Base-by-base conservation (phyloP, 352 stramenopile species). In the Globisporangium viniferum region DNA sequence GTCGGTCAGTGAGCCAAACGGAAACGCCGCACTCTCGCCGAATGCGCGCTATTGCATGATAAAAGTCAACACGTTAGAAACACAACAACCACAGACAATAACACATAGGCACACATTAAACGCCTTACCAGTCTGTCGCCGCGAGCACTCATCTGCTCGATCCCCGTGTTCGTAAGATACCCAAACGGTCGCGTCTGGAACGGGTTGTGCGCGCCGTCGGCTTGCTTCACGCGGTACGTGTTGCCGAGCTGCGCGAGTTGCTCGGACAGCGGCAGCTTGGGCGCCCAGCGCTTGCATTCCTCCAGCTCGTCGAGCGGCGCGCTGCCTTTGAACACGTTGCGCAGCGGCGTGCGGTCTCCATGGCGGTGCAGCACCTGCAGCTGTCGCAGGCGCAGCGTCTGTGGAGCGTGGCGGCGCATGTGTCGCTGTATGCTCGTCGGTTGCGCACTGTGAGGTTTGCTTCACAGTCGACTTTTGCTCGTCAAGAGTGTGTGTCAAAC, bases 351-450 rank as follows among this genome's bases (percentile, higher is more conserved):
- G 53, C 87, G 87, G 73, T 95, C 87, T 14, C 87, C 87, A 67
- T 95, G 87, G 49, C 87, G 87, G 60, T 93, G 87, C 41, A 92
- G 69, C 59, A 95, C 73, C 66, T 95, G 87, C 67, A 95, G 67
- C 70, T 93, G 87, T 20, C 84, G 85, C 59, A 95, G 74, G 53
- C 75, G 75, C 62, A 89, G 60, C 44, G 56, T 12, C 29, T 20
- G 4, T 9, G 53, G 33, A 0, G n/a, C 9, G 48, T 27, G 55
- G 33, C 9, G 55, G 35, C 73, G 77, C 77, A 18, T 54, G 53
- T 41, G 51, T 20, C 14, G 24, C 27, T 35, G 1, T 48, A 2
- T 48, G 12, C 22, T 29, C 39, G 39, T 48, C 39, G 5, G 39
- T 48, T 14, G 3, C 8, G 39, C 39, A 46, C 12, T 20, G 39